phyloP scores from a whole-genome alignment of 179 eudicot species.

The Gypsophila paniculata region DNA sequence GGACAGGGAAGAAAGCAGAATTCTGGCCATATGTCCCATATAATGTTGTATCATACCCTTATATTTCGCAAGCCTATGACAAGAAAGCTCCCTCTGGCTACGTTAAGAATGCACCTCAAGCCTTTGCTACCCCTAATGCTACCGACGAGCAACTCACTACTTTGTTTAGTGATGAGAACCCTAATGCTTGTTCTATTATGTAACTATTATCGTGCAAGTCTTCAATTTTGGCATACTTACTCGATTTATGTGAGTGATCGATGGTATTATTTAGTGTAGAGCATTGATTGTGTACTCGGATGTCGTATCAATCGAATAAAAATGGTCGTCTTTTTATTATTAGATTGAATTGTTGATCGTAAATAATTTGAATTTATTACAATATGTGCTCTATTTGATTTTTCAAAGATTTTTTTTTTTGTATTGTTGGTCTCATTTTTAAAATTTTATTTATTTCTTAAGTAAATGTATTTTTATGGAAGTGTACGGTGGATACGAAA shows the following conservation, averaged over 20 bases:
- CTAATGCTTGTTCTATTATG: conserved; percentile 36
- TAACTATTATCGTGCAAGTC: conserved; percentile 5
- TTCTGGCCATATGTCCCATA: conserved; percentile 39
- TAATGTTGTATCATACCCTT: conserved; percentile 31
- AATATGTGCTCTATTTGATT: too few species aligned
- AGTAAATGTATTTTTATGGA: too few species aligned
- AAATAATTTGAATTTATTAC: too few species aligned
- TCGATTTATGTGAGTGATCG: not conserved
- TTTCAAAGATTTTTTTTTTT: too few species aligned
- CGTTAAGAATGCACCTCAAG: conserved; percentile 30
- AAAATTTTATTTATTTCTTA: too few species aligned
- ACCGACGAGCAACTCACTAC: conserved; percentile 25
- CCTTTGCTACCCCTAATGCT: conserved; percentile 24
- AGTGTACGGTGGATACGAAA: too few species aligned
- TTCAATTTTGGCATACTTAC: not conserved
- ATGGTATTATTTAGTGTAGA: not conserved
- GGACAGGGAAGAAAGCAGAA: conserved; percentile 35
- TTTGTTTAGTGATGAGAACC: conserved; percentile 34
- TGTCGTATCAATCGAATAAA: not conserved
- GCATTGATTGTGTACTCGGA: not conserved
- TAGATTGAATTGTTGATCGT: not conserved
- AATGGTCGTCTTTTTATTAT: not conserved
- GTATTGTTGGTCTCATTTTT: too few species aligned
- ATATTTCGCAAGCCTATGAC: conserved; percentile 31
- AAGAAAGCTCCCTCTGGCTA: conserved; percentile 38